Evolutionary conservation across 2,329 filamentous ascomycete species (phyloP).

Genomic region (Botrytis porri): DNA sequence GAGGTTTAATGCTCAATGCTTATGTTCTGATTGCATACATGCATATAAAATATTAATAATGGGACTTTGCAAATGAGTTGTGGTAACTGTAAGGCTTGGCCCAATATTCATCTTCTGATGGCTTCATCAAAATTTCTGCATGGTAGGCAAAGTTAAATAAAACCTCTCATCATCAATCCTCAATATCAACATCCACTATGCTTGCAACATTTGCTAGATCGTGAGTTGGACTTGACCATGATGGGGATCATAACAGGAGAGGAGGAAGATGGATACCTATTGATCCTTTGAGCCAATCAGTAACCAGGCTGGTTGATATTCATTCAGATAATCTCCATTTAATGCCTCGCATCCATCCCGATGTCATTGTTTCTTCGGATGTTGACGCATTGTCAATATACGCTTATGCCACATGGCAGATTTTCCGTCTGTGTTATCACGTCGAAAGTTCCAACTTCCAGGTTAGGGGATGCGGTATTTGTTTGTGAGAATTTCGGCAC

Average conservation of each 20-base stretch:
- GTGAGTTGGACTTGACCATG: background rate
- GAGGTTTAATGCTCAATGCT: slow-evolving; percentile 5
- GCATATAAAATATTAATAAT: background rate
- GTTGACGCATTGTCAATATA: background rate
- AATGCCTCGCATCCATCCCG: background rate
- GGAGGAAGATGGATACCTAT: background rate
- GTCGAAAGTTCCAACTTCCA: slow-evolving; percentile 1
- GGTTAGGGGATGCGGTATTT: background rate
- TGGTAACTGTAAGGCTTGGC: background rate
- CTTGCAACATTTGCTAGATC: background rate
- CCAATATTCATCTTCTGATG: background rate
- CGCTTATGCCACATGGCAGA: slow-evolving; percentile 12
- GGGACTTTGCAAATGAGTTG: background rate
- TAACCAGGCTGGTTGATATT: background rate
- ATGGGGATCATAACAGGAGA: background rate
- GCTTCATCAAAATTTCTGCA: slow-evolving; percentile 10
- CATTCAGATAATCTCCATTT: background rate
- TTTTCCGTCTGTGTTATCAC: slow-evolving; percentile 7
- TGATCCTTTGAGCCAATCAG: background rate
- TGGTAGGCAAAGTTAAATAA: background rate
- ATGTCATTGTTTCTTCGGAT: background rate
- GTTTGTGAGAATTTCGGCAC: background rate
- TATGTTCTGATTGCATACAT: slow-evolving; percentile 1
- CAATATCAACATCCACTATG: background rate
- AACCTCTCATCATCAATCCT: background rate